These are phyloP conservation scores for Suhomyces faveliae DNA, from an alignment of 805 yeast species.

Conservation along the genomic window DNA sequence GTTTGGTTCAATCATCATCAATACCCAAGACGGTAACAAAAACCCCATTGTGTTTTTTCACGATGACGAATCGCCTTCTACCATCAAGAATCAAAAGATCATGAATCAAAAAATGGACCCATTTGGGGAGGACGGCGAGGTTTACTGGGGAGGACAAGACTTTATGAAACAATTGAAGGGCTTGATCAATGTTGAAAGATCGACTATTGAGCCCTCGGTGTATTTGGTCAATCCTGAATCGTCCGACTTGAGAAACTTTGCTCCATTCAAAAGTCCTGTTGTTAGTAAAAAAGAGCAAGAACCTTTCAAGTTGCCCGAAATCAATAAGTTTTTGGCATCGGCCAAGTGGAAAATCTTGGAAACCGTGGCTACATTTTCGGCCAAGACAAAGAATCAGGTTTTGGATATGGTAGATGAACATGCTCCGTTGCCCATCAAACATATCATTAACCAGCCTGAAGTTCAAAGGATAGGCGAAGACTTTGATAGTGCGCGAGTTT, in stretches of 20 bases:
- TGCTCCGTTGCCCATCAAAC: constrained; percentile 58
- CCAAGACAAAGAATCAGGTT: constrained; percentile 48
- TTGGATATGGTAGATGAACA: constrained; percentile 62
- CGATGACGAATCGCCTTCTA: constrained; percentile 81
- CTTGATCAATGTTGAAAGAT: constrained; percentile 61
- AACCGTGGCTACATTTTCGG: constrained; percentile 75
- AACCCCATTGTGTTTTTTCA: constrained; percentile 90
- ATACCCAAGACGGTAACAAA: constrained; percentile 63
- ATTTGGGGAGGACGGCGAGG: constrained; percentile 50
- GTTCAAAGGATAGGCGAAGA: constrained; percentile 81
- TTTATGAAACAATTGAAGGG: constrained; percentile 56
- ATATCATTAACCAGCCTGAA: constrained; percentile 70
- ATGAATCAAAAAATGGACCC: constrained; percentile 71
- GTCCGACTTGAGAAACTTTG: constrained; percentile 60
- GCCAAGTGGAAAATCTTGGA: constrained; percentile 88
- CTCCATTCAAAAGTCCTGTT: constrained; percentile 28
- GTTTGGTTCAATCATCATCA: constrained; percentile 82
- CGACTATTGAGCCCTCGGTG: constrained; percentile 70
- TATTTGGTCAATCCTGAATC: constrained; percentile 76
- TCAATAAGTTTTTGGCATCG: constrained; percentile 54
- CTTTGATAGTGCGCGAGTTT: constrained; percentile 88
- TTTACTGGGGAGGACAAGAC: constrained; percentile 92
- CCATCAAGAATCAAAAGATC: constrained; percentile 57
- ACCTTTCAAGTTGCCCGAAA: constrained; percentile 28
- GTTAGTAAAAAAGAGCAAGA: constrained; percentile 10